Percentiles rank a stretch among this genome's conserved stretches.
These are phyloP conservation scores for Oryza glumipatula DNA, from an alignment of 176 grass and related monocot genomes.

Conservation along the genomic window DNA sequence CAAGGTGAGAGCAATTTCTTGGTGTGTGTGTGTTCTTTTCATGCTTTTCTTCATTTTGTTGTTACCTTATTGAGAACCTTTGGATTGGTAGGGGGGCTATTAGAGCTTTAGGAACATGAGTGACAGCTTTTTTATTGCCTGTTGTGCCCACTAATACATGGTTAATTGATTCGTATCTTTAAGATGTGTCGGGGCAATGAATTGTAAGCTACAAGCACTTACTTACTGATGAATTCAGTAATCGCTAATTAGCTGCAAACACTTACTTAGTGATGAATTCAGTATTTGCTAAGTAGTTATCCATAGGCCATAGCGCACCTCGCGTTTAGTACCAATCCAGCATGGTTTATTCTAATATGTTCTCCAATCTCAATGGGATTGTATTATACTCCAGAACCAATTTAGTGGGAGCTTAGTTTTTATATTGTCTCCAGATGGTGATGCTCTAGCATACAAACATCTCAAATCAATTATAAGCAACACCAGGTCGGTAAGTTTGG, in stretches of 20 bases:
- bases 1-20: slow-evolving; percentile 38
- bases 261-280: not conserved
- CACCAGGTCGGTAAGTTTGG: not conserved
- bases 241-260: not conserved
- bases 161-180: not conserved
- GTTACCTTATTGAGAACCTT: not conserved
- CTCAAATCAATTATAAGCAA: not conserved
- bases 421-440: not conserved
- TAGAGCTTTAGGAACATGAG: too few relatives aligned
- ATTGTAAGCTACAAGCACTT: not conserved
- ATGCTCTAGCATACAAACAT: not conserved
- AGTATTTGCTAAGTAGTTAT: not conserved
- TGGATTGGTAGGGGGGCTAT: not conserved
- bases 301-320: too few relatives aligned
- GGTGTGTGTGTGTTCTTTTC: not conserved
- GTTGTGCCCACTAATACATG: not conserved
- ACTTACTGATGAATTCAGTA: not conserved
- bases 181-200: not conserved
- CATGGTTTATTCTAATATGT: not conserved
- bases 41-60: not conserved
- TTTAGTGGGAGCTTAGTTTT: not conserved
- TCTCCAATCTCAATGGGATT: not conserved
- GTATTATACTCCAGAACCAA: not conserved
- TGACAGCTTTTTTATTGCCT: slow-evolving; percentile 1
- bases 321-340: not conserved